Evolutionary conservation across 345 rosid species (phyloP).

Genomic region (Salix purpurea): DNA sequence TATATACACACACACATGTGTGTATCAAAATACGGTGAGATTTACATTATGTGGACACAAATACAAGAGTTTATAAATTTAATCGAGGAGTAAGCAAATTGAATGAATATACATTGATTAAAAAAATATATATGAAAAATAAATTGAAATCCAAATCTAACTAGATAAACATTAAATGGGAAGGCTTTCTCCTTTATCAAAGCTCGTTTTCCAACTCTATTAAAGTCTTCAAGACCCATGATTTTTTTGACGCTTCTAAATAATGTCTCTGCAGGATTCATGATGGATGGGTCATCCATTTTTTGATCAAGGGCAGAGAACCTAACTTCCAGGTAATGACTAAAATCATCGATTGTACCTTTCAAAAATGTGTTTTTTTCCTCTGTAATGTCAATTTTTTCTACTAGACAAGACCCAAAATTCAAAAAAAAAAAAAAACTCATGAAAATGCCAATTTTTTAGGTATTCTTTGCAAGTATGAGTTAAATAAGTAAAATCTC

Average conservation of each 20-base stretch:
- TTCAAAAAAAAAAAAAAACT: background rate
- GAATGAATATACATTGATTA: no score
- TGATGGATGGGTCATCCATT: background rate
- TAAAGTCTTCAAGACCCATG: background rate
- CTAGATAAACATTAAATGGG: background rate
- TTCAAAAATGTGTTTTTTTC: background rate
- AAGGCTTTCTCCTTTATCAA: background rate
- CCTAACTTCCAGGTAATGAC: background rate
- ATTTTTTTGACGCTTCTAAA: background rate
- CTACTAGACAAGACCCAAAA: background rate
- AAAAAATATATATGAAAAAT: no score
- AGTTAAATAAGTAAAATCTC: rapidly evolving
- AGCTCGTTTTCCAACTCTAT: background rate
- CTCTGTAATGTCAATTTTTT: slow-evolving; percentile 2
- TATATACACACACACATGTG: no score
- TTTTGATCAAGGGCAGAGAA: background rate
- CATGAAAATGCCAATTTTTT: background rate
- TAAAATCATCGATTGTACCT: background rate
- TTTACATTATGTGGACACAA: no score
- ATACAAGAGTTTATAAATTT: no score
- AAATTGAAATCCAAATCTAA: background rate
- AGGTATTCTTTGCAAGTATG: rapidly evolving
- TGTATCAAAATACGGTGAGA: no score
- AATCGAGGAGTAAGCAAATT: no score
- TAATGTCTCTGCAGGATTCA: background rate